Evolutionary conservation across 179 eudicot genomes (phyloP), one percentile per base, ranked within the genome.

Genomic region (Beta corolliflora): DNA sequence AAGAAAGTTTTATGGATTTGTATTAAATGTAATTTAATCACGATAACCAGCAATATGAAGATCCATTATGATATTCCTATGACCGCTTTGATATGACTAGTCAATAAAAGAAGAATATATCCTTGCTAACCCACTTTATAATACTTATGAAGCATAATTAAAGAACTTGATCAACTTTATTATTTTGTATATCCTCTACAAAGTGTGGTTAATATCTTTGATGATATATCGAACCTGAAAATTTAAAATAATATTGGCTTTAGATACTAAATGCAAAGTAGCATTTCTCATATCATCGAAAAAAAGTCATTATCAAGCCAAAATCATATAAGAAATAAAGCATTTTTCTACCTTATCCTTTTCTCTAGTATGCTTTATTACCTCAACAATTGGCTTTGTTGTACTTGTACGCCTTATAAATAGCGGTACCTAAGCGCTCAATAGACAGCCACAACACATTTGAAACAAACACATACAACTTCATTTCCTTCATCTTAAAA

Each of bases 321-420:
- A 77, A 46, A 45, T 71, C 80, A 71, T 44, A 52, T 36, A n/a
- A 53, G 16, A 68, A 12, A 54, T 50, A 74, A 36, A 73, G 76
- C 44, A 77, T 73, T n/a, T 64, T 68, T 73, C 52, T 52, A 61
- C 80, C 82, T 84, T 84, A 81, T 84, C 87, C 84, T 73, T 60
- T 50, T n/a, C 73, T 25, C 68, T 50, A 56, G 21, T 56, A 77
- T 66, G 65, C 50, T 55, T 36, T 45, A 36, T 36, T 36, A 36
- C 68, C 21, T 77, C 70, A 50, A 36, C 81, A 54, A 80, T 7
- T 46, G 19, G 70, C 41, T 69, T 68, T 50, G 19, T 12, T 55
- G 58, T 25, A 25, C 11, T 36, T 64, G 77, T 36, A 29, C 58
- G 76, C 67, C 84, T 79, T 81, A 84, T 81, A 84, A 74, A 81